Evolutionary conservation across 2,329 filamentous ascomycete genomes (phyloP).

Genomic region (Nannizziopsis barbatae): DNA sequence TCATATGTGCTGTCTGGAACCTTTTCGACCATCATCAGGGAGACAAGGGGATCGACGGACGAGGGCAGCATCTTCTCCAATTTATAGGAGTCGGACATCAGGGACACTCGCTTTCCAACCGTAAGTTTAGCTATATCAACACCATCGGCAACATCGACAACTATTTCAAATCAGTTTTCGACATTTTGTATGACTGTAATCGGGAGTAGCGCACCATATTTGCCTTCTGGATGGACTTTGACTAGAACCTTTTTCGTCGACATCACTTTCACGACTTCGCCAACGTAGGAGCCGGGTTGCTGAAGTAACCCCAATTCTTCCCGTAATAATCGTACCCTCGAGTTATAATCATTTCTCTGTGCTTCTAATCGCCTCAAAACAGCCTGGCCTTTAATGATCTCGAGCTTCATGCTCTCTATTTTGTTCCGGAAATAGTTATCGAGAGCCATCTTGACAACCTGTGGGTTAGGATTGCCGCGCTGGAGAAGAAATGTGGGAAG

Average conservation of each 20-base stretch:
- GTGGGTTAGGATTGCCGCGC: background rate
- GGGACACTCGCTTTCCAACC: slow-evolving; percentile 90
- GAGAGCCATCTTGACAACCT: slow-evolving; percentile 74
- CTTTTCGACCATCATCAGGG: slow-evolving; percentile 99
- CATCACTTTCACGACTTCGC: slow-evolving; percentile 99
- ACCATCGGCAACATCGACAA: slow-evolving; percentile 87
- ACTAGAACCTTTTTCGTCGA: slow-evolving; percentile 98
- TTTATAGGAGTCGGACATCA: slow-evolving; percentile 96
- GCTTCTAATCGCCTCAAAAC: slow-evolving; percentile 90
- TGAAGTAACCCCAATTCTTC: slow-evolving; percentile 94
- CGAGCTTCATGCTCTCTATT: slow-evolving; percentile 99
- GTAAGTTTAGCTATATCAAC: slow-evolving; percentile 95
- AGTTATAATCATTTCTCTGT: slow-evolving; percentile 99
- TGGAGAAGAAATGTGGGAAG: background rate
- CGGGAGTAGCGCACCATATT: slow-evolving; percentile 68
- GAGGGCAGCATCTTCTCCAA: slow-evolving; percentile 97
- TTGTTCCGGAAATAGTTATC: slow-evolving; percentile 99
- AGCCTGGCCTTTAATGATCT: slow-evolving; percentile 98
- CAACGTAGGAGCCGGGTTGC: slow-evolving; percentile 95
- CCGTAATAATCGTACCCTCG: slow-evolving; percentile 80
- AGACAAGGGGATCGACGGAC: slow-evolving; percentile 94
- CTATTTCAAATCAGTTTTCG: slow-evolving; percentile 37
- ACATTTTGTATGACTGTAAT: no score
- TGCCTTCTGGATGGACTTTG: slow-evolving; percentile 97
- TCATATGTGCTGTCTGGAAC: slow-evolving; percentile 99